Percentiles rank a stretch among this genome's conserved stretches.
phyloP scores from a whole-genome alignment of 2,329 filamentous ascomycete species.

The Fusarium multiceps region DNA sequence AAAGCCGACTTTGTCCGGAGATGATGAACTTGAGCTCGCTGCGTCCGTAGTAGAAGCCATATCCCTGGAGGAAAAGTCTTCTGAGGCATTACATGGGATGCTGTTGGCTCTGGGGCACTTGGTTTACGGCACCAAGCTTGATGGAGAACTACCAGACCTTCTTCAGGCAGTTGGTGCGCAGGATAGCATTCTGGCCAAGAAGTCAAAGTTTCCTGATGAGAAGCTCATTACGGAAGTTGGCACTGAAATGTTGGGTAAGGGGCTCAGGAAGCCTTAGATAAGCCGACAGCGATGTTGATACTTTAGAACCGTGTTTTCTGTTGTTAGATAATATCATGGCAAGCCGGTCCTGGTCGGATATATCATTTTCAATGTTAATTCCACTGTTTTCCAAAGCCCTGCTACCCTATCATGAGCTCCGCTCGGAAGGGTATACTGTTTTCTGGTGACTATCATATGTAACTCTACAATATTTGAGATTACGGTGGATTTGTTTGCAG shows the following conservation, averaged over 20 bases:
- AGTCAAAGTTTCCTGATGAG: conserved; percentile 66
- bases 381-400: not conserved
- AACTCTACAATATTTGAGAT: not conserved
- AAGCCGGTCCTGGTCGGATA: not conserved
- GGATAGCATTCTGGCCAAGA: conserved; percentile 70
- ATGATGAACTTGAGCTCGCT: conserved; percentile 81
- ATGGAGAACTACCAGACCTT: conserved; percentile 84
- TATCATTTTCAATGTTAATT: not conserved
- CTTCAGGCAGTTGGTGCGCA: conserved; percentile 80
- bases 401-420: not conserved
- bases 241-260: conserved; percentile 62
- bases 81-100: conserved; percentile 80
- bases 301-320: not conserved
- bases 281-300: not conserved
- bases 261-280: conserved; percentile 53
- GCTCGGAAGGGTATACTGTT: fast-evolving
- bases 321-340: not conserved
- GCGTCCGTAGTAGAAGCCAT: conserved; percentile 84
- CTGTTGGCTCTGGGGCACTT: conserved; percentile 81
- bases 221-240: conserved; percentile 68
- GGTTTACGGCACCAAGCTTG: conserved; percentile 74
- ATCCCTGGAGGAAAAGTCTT: conserved; percentile 66
- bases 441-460: not conserved
- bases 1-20: conserved; percentile 70
- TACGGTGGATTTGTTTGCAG: too few relatives aligned